Evolutionary conservation across 2,329 filamentous ascomycete species (phyloP).

Genomic region (Graphilbum fragrans): DNA sequence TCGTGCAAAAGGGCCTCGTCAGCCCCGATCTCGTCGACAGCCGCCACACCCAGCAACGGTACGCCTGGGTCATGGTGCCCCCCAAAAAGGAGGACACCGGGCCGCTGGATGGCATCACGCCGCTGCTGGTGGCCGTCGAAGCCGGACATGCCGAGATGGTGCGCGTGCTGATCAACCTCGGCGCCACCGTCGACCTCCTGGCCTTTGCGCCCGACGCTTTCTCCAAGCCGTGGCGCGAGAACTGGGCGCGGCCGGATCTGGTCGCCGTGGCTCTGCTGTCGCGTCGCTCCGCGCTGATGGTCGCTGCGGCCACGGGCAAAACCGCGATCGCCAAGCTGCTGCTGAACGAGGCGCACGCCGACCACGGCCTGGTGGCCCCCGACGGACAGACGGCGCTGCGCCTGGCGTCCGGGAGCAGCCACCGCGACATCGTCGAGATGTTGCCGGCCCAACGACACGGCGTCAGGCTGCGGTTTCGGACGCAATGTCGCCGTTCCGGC

Average conservation of each 20-base stretch:
- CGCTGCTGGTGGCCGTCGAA: conserved; percentile 23
- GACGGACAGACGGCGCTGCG: conserved; percentile 32
- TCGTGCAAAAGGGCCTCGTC: conserved; percentile 21
- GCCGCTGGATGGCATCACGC: conserved; percentile 16
- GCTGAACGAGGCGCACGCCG: conserved; percentile 24
- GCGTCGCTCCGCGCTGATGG: conserved; percentile 29
- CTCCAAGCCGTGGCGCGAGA: neutral
- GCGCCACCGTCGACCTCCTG: conserved; percentile 20
- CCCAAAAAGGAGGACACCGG: neutral
- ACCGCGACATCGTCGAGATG: conserved; percentile 29
- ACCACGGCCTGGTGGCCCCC: conserved; percentile 29
- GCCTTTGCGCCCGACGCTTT: conserved; percentile 6
- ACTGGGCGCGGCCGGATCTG: neutral
- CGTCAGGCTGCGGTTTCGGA: conserved; percentile 23
- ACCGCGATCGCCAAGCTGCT: conserved; percentile 28
- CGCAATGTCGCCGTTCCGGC: conserved; percentile 3
- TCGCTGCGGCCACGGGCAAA: conserved; percentile 27
- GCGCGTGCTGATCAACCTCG: conserved; percentile 20
- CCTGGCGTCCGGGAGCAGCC: conserved; percentile 26
- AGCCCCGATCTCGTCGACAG: conserved; percentile 22
- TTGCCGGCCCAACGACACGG: conserved; percentile 27
- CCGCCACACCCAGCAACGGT: neutral
- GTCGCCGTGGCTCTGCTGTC: conserved; percentile 11
- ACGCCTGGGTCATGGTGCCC: neutral
- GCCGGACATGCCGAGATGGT: conserved; percentile 18